Base-by-base conservation (phyloP, 805 yeast species). In the Candida methanosorbosa region DNA sequence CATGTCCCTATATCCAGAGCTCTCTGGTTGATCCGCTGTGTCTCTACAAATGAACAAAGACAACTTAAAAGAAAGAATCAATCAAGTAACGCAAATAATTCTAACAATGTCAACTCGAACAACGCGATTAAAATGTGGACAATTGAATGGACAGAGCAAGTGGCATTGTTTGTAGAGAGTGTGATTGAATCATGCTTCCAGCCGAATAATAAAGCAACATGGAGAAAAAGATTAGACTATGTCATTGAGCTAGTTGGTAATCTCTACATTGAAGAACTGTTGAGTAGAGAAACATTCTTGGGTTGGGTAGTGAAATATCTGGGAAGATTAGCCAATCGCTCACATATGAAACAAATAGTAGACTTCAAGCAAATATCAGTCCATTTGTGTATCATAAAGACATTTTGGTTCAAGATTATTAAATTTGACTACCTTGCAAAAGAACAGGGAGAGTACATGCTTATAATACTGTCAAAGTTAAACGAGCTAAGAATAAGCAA, bases 111-210 rank as follows among this genome's bases (percentile, higher is more conserved):
- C 14, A 30, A 36, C 3, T 34, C 54, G 5, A 48, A 39, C 5
- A 46, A 40, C n/a, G 38, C 53, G n/a, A 81, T 78, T 38, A 54
- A 59, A 18, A 72, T 68, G 32, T 81, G 96, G 86, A 63, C 80
- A 15, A 74, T 73, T 38, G 95, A 86, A 51, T 90, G 97, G 97
- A 83, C 97, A 0, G 82, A 78, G 28, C 94, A 83, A 43, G 77
- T 88, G 13, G 66, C 77, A 3, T 77, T 72, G 36, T 81, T 66
- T 44, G 45, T 79, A 11, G 75, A 70, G 41, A 66, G 66, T 41
- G 62, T 70, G 18, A 62, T 78, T 18, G 61, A 64, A 29, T 72
- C 68, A 13, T 60, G 61, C 45, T 54, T 51, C 20, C 30, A 44
- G 26, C n/a, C 54, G 6, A 9, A 7, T 11, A 21, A 18, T 11